Conservation (phyloP, 1,139 yeast genomes). For the Candida anutae region DNA sequence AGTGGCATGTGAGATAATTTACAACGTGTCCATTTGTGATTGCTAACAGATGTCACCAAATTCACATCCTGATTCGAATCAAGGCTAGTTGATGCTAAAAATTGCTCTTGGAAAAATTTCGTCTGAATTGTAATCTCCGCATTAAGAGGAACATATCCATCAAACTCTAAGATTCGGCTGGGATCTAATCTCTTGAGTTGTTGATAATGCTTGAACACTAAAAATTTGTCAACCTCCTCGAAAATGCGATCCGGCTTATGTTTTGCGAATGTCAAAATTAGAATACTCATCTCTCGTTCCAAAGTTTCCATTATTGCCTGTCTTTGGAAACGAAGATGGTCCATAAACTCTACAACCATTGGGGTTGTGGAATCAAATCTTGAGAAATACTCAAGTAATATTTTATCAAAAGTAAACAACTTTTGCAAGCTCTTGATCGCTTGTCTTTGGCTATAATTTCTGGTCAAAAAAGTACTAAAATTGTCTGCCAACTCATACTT, state of each 20-base stretch:
- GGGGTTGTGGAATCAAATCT: conserved; percentile 2
- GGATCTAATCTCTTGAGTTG: conserved; percentile 6
- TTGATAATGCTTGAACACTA: conserved; percentile 16
- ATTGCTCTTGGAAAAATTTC: conserved; percentile 22
- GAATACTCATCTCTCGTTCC: conserved; percentile 10
- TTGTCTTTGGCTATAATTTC: conserved; percentile 16
- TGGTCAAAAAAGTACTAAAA: conserved; percentile 9
- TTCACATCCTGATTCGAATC: conserved; percentile 3
- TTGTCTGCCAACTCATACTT: conserved; percentile 1
- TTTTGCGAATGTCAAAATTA: conserved; percentile 11
- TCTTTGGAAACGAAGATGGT: conserved; percentile 7
- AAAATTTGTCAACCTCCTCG: conserved; percentile 20
- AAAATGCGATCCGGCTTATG: conserved; percentile 1
- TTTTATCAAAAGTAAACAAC: conserved; percentile 19
- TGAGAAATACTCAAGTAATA: conserved; percentile 13
- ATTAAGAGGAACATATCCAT: conserved; percentile 8
- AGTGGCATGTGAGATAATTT: conserved; percentile 30
- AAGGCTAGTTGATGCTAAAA: conserved; percentile 11
- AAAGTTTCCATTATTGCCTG: conserved; percentile 10
- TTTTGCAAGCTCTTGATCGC: conserved; percentile 17
- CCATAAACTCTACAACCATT: conserved; percentile 1
- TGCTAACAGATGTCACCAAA: conserved; percentile 19
- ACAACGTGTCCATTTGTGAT: conserved; percentile 35
- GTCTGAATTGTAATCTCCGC: conserved; percentile 19
- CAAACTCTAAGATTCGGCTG: conserved; percentile 1